Evolutionary conservation across 208 protist genomes (phyloP).

Genomic region (Endotrypanum monterogeii): DNA sequence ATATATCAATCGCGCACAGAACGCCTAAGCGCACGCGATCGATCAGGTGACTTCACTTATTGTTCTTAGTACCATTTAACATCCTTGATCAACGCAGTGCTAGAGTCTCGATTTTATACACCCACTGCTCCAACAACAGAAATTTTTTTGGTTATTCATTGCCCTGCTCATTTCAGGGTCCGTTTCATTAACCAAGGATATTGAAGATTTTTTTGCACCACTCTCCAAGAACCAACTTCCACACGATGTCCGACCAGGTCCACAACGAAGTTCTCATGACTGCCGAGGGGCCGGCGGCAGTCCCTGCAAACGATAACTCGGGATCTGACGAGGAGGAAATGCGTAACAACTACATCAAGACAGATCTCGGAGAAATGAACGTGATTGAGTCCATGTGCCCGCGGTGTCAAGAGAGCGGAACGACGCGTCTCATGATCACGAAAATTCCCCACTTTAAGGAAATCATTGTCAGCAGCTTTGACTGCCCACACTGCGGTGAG

Average conservation of each 20-base stretch:
- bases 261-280: background rate
- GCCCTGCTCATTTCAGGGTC: background rate
- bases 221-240: background rate
- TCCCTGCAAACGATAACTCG: conserved; percentile 3
- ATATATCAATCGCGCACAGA: no score
- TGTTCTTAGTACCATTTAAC: no score
- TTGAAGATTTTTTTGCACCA: background rate
- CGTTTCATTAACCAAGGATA: background rate
- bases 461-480: conserved; percentile 92
- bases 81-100: no score
- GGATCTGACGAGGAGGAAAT: conserved; percentile 15
- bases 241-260: conserved; percentile 2
- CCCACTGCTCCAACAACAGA: no score
- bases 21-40: no score
- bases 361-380: conserved; percentile 89
- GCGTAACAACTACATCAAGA: conserved; percentile 56
- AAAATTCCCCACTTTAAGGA: conserved; percentile 93
- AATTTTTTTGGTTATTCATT: no score
- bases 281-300: conserved; percentile 1
- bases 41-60: no score
- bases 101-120: no score
- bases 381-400: conserved; percentile 90
- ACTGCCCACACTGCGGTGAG: conserved; percentile 86
- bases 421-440: conserved; percentile 91
- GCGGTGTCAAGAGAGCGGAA: conserved; percentile 83